Percentiles rank a stretch among this genome's conserved stretches.
These are phyloP conservation scores for Suillus plorans DNA, from an alignment of 768 basidiomycete genomes.

Conservation along the genomic window DNA sequence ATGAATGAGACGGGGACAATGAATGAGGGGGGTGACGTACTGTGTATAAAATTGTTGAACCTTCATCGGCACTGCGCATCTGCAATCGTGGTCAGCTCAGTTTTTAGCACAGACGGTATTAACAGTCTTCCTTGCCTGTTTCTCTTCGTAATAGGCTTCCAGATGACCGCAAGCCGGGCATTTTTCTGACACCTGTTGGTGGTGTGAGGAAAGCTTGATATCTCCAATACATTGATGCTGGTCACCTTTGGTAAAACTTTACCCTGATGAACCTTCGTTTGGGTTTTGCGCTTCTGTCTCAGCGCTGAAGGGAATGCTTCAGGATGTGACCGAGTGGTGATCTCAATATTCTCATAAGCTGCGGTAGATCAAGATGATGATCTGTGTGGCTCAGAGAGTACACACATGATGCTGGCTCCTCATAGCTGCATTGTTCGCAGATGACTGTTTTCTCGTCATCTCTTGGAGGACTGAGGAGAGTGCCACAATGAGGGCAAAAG, in stretches of 20 bases:
- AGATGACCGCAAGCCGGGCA: constrained; percentile 86
- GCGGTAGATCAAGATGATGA: constrained; percentile 5
- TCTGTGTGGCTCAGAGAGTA: constrained; percentile 17
- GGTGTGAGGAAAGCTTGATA: neutral
- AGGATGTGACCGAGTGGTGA: constrained; percentile 87
- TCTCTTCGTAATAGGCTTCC: constrained; percentile 86
- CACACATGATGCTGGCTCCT: constrained; percentile 88
- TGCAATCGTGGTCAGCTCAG: constrained; percentile 25
- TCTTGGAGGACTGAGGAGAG: constrained; percentile 78
- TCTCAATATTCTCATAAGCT: constrained; percentile 93
- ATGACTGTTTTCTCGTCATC: constrained; percentile 70
- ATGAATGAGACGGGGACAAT: neutral
- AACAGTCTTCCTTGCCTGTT: constrained; percentile 56
- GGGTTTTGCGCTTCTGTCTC: constrained; percentile 85
- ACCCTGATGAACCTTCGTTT: constrained; percentile 75
- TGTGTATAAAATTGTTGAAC: constrained; percentile 92
- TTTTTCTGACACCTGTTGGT: constrained; percentile 75
- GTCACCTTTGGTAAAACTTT: constrained; percentile 68
- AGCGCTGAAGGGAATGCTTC: constrained; percentile 93
- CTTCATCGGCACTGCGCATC: constrained; percentile 92
- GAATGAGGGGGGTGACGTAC: constrained; percentile 44
- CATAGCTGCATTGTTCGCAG: constrained; percentile 87
- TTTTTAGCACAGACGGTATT: neutral
- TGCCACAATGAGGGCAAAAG: constrained; percentile 94
- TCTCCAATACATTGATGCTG: constrained; percentile 31